phyloP scores from a whole-genome alignment of 2,329 filamentous ascomycete species.

The Neobulgaria alba region DNA sequence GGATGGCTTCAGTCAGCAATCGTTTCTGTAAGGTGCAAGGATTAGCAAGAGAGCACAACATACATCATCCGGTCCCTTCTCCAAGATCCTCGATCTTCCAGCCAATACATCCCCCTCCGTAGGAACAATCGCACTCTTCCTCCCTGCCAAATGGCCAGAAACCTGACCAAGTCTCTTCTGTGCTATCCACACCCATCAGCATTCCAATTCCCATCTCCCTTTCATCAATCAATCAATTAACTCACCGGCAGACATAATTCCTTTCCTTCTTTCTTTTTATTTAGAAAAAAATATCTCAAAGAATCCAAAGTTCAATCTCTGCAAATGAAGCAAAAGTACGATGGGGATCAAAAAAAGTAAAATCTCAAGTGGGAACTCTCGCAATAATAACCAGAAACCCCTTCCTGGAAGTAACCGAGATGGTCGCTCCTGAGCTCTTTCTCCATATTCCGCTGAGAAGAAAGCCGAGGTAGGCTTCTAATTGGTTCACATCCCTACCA shows the following conservation, averaged over 20 bases:
- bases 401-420: no score
- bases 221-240: not conserved
- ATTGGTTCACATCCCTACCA: no score
- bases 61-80: conserved; percentile 62
- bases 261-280: conserved; percentile 1
- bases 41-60: conserved; percentile 13
- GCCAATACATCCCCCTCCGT: conserved; percentile 14
- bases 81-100: conserved; percentile 36
- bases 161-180: conserved; percentile 39
- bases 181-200: conserved; percentile 24
- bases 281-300: not conserved
- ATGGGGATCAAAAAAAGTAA: no score
- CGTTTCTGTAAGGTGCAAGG: no score
- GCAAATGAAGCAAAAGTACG: not conserved
- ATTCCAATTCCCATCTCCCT: conserved; percentile 4
- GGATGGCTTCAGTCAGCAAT: no score
- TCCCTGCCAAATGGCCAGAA: conserved; percentile 49
- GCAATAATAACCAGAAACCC: no score
- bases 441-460: not conserved
- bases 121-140: conserved; percentile 24
- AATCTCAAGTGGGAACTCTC: no score
- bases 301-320: not conserved
- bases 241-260: conserved; percentile 23
- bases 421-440: not conserved
- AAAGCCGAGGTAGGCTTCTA: not conserved